Evolutionary conservation across 1,284 basidiomycete species (phyloP).

Genomic region (Dichomitus squalens): DNA sequence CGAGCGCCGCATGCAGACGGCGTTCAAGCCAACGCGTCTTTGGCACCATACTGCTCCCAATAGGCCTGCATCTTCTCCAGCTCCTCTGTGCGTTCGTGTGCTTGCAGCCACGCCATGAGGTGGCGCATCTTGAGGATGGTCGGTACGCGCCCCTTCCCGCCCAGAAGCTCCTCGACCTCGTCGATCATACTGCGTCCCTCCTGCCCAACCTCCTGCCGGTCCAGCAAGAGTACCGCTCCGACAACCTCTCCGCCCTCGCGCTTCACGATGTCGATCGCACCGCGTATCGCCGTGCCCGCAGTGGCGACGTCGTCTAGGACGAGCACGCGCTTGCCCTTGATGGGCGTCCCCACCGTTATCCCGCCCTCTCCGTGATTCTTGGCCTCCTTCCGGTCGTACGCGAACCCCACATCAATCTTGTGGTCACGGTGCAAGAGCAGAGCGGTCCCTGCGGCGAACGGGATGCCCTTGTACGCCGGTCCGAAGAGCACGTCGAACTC

Average conservation of each 20-base stretch:
- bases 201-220: constrained; percentile 87
- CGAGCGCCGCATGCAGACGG: neutral
- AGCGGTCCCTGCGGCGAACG: constrained; percentile 88
- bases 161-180: constrained; percentile 81
- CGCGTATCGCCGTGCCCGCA: constrained; percentile 88
- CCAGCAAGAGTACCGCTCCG: constrained; percentile 90
- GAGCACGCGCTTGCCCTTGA: constrained; percentile 81
- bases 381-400: constrained; percentile 94
- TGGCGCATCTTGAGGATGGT: constrained; percentile 87
- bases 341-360: constrained; percentile 82
- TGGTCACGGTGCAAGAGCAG: constrained; percentile 75
- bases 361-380: constrained; percentile 99
- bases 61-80: constrained; percentile 82
- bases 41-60: constrained; percentile 78
- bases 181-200: constrained; percentile 75
- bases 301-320: constrained; percentile 98
- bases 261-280: constrained; percentile 75
- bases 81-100: constrained; percentile 66
- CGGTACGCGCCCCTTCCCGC: constrained; percentile 64
- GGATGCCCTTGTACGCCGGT: constrained; percentile 98
- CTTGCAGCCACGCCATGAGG: constrained; percentile 82
- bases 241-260: constrained; percentile 77
- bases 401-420: constrained; percentile 74
- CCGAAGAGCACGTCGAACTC: constrained; percentile 93
- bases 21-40: constrained; percentile 29